Evolutionary conservation across 441 rosid genomes (phyloP), one percentile per base, ranked within the genome.

Genomic region (Erodium trifolium): DNA sequence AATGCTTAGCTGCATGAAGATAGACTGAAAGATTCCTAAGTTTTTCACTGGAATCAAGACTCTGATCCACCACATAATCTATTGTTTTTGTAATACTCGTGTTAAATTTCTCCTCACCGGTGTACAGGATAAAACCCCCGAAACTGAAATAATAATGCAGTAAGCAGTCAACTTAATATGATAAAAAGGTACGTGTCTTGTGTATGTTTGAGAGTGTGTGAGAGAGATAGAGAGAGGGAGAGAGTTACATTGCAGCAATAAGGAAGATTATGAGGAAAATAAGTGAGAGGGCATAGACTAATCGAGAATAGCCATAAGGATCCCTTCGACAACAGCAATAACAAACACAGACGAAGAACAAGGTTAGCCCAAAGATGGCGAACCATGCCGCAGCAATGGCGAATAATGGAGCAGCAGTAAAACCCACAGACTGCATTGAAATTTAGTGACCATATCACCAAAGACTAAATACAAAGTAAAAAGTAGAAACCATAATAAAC

Each of bases 391-490:
- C 67, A 6, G 92, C 92, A 19, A 77, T 67, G 59, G 70, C 72
- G 63, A 81, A 77, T 67, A 91, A 82, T 8, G 93, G 92, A 39
- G 81, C 85, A 9, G 89, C 88, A 5, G 85, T 79, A 72, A 75
- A 86, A 31, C 81, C 82, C 45, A 86, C 88, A 13, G 96, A 89
- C 95, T 89, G 85, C 75, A 83, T 55, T 70, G 37, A 69, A 13
- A 49, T 12, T 49, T 13, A 49, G 13, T 17, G 16, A 49, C 57
- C 57, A 49, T 49, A 13, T 49, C 57, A 49, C 57, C 17, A 49
- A 49, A 49, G 13, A 49, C 57, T 49, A 49, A 3, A 49, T 13
- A 49, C 27, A 23, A 23, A 23, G 1, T 23, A 23, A 2, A 23
- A 23, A 23, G 27, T 23, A 23, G 57, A 49, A 13, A 12, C 55